phyloP scores from a whole-genome alignment of 495 filamentous ascomycete species.

The Penicillium paradoxum region DNA sequence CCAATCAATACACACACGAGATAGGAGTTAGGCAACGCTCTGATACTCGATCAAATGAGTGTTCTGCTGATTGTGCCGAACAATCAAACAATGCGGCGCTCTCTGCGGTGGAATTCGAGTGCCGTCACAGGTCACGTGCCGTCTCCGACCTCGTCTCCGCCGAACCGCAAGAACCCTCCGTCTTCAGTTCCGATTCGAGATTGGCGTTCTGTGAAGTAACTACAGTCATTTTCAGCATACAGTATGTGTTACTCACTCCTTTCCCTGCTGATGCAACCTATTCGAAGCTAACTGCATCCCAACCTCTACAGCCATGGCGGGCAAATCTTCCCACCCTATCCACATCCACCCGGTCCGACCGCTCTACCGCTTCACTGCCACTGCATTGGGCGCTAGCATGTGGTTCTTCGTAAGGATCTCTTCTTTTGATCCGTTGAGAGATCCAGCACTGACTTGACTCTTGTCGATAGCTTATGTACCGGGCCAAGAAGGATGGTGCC shows the following conservation, averaged over 20 bases:
- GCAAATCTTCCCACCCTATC: slow-evolving; percentile 57
- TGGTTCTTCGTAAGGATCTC: slow-evolving; percentile 86
- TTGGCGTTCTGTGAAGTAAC: slow-evolving; percentile 12
- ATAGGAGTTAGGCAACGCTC: background rate
- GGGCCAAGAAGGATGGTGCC: slow-evolving; percentile 88
- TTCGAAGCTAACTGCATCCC: slow-evolving; percentile 4
- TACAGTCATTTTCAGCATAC: slow-evolving; percentile 8
- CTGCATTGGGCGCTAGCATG: slow-evolving; percentile 88
- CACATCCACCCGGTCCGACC: slow-evolving; percentile 67
- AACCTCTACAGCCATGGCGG: slow-evolving; percentile 44
- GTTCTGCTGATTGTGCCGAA: background rate
- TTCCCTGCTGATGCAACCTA: background rate
- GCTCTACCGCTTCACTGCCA: slow-evolving; percentile 79
- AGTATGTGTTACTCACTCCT: slow-evolving; percentile 4
- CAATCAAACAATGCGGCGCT: background rate
- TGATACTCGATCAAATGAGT: background rate
- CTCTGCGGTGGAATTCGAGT: slow-evolving; percentile 1
- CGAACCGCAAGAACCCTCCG: slow-evolving; percentile 7
- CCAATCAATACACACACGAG: background rate
- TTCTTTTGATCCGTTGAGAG: background rate
- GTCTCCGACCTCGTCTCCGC: slow-evolving; percentile 3
- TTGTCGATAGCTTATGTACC: slow-evolving; percentile 75
- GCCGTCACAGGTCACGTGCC: slow-evolving; percentile 20
- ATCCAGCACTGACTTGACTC: slow-evolving; percentile 15
- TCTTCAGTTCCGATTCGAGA: slow-evolving; percentile 10